Conservation (phyloP, 1,284 basidiomycete genomes). For the Phlebopus sp. region DNA sequence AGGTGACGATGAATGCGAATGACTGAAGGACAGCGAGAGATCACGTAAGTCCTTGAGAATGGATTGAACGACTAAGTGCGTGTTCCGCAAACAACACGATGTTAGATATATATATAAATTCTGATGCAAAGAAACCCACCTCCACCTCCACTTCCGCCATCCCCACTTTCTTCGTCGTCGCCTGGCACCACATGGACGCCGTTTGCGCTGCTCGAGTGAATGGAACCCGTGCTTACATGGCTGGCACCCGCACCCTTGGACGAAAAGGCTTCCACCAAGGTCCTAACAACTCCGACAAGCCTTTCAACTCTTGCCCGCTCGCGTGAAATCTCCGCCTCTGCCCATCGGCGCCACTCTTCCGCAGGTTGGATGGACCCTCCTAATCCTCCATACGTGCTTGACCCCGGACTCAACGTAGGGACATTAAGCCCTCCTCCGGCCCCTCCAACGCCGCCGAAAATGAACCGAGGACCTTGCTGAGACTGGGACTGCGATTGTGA, state of each 20-base stretch:
- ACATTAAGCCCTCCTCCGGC: conserved; percentile 10
- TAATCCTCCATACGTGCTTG: conserved; percentile 11
- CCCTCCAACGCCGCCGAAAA: conserved; percentile 4
- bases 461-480: conserved; percentile 15
- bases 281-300: conserved; percentile 43
- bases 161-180: conserved; percentile 10
- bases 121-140: conserved; percentile 2
- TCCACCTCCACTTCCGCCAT: conserved; percentile 16
- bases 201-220: no score
- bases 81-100: neutral
- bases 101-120: neutral
- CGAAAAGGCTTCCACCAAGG: conserved; percentile 57
- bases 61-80: conserved; percentile 47
- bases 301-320: conserved; percentile 54
- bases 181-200: conserved; percentile 10
- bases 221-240: conserved; percentile 36
- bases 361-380: conserved; percentile 1
- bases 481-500: no score
- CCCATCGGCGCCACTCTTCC: conserved; percentile 33
- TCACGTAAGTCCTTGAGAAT: conserved; percentile 57
- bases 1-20: neutral
- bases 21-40: conserved; percentile 23
- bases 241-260: conserved; percentile 47
- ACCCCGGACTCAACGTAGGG: conserved; percentile 6
- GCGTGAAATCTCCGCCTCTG: conserved; percentile 23